Evolutionary conservation across 768 basidiomycete species (phyloP), one percentile per base, ranked within the genome.

Genomic region (Floccularia luteovirens): DNA sequence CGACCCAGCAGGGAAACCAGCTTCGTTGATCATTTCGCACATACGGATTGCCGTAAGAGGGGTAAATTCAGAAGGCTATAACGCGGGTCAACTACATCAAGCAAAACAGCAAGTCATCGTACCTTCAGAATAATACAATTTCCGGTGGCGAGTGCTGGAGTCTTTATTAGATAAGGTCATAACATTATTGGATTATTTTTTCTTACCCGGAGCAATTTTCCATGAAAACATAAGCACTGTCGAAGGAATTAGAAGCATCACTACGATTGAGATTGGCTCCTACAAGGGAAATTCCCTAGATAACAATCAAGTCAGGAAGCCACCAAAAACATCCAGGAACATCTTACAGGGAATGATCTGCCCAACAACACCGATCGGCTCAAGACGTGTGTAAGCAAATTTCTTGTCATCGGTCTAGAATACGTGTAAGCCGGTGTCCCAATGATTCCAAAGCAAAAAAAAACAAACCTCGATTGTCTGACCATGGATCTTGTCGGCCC

Each of bases 21-120:
- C 86, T 54, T 89, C 75, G 10, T 70, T 51, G 48, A 80, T 65
- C 39, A 92, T 70, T 14, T 64, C 57, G 36, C 60, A 61, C 47
- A 79, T 55, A 24, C 67, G 66, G 39, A 89, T 60, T 10, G 83
- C 84, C 5, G 79, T 74, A 24, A 87, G 59, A 7, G 87, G 84
- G 0, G 87, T 88, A 46, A 87, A 66, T 50, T 89, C 87, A 1
- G 86, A 88, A 6, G 86, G 80, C 64, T 85, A 33, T 4, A 27
- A 17, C 14, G 14, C 1, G 4, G 20, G 22, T 39, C 22, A 28
- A 22, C 3, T 3, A 23, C 24, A 5, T 12, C 2, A 25, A 31
- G 4, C 36, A 11, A 16, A 24, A n/a, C 11, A 14, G 2, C 22
- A 20, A 39, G 14, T 3, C 32, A 2, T 38, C 32, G n/a, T 6